Evolutionary conservation across 176 grass and related monocot species (phyloP), one percentile per base, ranked within the genome.

Genomic region (Ampelocalamus luodianensis): DNA sequence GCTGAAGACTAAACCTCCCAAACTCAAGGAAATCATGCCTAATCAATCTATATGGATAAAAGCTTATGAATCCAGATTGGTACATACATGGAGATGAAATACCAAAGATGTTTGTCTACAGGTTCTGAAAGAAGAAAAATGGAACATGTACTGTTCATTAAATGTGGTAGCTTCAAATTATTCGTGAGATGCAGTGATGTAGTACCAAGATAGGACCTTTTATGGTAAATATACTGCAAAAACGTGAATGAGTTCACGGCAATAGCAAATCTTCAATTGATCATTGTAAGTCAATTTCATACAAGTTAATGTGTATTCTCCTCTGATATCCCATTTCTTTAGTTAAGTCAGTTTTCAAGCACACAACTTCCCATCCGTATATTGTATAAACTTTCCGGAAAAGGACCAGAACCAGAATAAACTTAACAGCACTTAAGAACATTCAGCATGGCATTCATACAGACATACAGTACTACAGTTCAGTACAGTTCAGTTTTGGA

Each of bases 261-360:
- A 46, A 72, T 48, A 17, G 13, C 62, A 65, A 65, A 65, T 34
- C 0, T 14, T 72, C 6, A 8, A 29, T 24, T 48, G 3, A 50
- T 32, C 24, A 20, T 74, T 54, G 16, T 18, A 74, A 74, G 18
- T 74, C 71, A 48, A 54, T 74, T 73, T 53, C 24, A 18, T 74
- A 74, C 46, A 34, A 54, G 71, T 53, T 2, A 17, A 74, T 8
- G 27, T 1, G 17, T 5, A 53, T 67, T 80, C 6, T 67, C 44
- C 29, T 51, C 18, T 11, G 20, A 67, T 4, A 34, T 38, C 63
- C 12, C 20, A 68, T 24, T 50, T 80, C 27, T 5, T 1, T 66
- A 79, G 45, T 80, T 8, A 71, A 49, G 14, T 53, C 27, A 37
- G 20, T 20, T 54, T 74, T 37, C 4, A 74, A 46, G 10, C 17